Evolutionary conservation across 306 rosid species (phyloP).

Genomic region (Aeschynomene evenia): DNA sequence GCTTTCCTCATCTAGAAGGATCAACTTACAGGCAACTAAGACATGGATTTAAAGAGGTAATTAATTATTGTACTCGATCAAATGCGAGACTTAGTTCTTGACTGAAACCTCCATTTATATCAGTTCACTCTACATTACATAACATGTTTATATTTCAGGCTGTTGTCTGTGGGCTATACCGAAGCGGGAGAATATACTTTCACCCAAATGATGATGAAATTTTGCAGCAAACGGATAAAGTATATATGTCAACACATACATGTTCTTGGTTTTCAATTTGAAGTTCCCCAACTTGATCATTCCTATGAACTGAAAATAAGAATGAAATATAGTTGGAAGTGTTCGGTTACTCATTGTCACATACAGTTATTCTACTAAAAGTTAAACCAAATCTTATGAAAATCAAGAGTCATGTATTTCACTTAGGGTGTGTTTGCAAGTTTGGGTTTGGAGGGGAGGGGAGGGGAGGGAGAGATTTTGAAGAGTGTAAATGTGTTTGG

Average conservation of each 20-base stretch:
- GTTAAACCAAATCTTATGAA: too few relatives aligned
- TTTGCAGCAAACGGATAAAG: slow-evolving; percentile 81
- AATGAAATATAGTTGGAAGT: too few relatives aligned
- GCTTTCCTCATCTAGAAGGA: slow-evolving; percentile 68
- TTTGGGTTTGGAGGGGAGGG: too few relatives aligned
- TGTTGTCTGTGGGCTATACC: slow-evolving; percentile 83
- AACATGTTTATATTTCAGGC: slow-evolving; percentile 63
- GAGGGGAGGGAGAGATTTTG: too few relatives aligned
- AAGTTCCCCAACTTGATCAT: too few relatives aligned
- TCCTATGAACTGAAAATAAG: too few relatives aligned
- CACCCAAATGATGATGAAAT: slow-evolving; percentile 83
- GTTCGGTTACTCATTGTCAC: too few relatives aligned
- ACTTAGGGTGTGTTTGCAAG: too few relatives aligned
- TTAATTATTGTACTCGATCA: slow-evolving; percentile 37
- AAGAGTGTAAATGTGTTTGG: too few relatives aligned
- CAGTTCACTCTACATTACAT: slow-evolving; percentile 23
- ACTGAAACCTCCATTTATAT: slow-evolving; percentile 2
- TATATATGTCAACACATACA: slow-evolving; percentile 44
- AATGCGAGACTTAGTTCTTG: slow-evolving; percentile 27
- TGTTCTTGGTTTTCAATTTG: too few relatives aligned
- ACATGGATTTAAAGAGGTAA: slow-evolving; percentile 68
- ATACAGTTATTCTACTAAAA: too few relatives aligned
- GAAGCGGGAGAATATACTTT: slow-evolving; percentile 75
- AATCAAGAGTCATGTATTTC: too few relatives aligned
- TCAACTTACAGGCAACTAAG: slow-evolving; percentile 62